Conservation (phyloP, 441 rosid species). For the Cnidoscolus chayamansa region DNA sequence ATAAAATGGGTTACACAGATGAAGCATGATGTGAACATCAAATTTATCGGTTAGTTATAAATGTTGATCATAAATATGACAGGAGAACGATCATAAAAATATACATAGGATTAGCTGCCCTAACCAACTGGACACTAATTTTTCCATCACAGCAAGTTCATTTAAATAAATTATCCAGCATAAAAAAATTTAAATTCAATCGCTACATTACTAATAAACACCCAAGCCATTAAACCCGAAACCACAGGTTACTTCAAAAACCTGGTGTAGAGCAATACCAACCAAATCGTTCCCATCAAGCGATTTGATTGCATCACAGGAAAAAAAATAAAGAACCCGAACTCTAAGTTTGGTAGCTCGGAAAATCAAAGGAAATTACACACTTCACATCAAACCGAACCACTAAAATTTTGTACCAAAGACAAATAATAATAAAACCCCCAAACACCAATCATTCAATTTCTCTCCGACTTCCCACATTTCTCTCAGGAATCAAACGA, state of each 20-base stretch:
- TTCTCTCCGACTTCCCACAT: neutral
- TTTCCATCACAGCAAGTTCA: neutral
- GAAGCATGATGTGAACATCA: neutral
- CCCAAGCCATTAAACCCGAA: neutral
- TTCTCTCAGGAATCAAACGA: slow-evolving; percentile 19
- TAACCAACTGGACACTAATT: neutral
- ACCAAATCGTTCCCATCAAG: neutral
- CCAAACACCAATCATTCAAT: neutral
- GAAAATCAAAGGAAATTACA: neutral
- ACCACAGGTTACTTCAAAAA: too few relatives aligned
- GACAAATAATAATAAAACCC: neutral
- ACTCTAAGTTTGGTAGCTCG: neutral
- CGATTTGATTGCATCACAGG: neutral
- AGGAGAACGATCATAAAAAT: neutral
- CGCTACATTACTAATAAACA: neutral
- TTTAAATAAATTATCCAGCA: neutral
- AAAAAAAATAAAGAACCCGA: neutral
- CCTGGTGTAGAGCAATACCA: neutral
- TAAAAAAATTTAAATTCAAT: neutral
- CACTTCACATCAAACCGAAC: neutral
- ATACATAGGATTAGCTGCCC: neutral
- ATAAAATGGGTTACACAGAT: too few relatives aligned
- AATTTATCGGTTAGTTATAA: neutral
- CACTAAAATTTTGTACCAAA: neutral
- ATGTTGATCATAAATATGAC: neutral